phyloP scores from a whole-genome alignment of 1,284 basidiomycete genomes.

The Trametes sp. region DNA sequence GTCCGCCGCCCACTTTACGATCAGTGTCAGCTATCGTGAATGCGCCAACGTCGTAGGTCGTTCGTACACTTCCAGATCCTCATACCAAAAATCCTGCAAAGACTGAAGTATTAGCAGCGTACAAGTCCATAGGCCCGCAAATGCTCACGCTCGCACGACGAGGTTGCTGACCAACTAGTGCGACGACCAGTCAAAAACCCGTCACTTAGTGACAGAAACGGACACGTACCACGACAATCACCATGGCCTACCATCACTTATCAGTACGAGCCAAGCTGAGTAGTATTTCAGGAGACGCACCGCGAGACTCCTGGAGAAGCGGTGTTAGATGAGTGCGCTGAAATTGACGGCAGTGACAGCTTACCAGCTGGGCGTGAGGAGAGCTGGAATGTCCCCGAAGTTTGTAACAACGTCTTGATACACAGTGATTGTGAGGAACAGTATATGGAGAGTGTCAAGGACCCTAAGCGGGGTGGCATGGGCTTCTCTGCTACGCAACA shows the following conservation, averaged over 20 bases:
- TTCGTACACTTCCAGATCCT: slow-evolving; percentile 16
- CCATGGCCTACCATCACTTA: slow-evolving; percentile 6
- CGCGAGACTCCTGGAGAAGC: neutral
- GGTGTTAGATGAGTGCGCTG: neutral
- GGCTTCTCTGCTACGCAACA: neutral
- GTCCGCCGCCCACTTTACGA: slow-evolving; percentile 11
- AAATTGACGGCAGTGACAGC: neutral
- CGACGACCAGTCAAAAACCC: neutral
- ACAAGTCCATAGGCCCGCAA: neutral
- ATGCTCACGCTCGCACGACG: slow-evolving; percentile 18
- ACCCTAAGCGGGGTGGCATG: neutral
- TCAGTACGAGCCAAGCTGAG: too few species aligned
- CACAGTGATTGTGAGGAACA: slow-evolving; percentile 12
- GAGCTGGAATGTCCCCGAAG: slow-evolving; percentile 10
- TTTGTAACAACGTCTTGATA: slow-evolving; percentile 17
- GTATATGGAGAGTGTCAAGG: slow-evolving; percentile 19
- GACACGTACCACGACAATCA: slow-evolving; percentile 5
- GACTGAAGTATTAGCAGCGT: neutral
- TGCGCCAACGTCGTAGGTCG: too few species aligned
- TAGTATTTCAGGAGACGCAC: too few species aligned
- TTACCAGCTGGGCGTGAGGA: slow-evolving; percentile 18
- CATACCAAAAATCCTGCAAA: slow-evolving; percentile 16
- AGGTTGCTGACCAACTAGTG: slow-evolving; percentile 18
- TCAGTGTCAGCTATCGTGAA: neutral
- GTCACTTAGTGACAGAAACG: neutral